Evolutionary conservation across 805 yeast species (phyloP).

Genomic region (Yarrowia osloensis): DNA sequence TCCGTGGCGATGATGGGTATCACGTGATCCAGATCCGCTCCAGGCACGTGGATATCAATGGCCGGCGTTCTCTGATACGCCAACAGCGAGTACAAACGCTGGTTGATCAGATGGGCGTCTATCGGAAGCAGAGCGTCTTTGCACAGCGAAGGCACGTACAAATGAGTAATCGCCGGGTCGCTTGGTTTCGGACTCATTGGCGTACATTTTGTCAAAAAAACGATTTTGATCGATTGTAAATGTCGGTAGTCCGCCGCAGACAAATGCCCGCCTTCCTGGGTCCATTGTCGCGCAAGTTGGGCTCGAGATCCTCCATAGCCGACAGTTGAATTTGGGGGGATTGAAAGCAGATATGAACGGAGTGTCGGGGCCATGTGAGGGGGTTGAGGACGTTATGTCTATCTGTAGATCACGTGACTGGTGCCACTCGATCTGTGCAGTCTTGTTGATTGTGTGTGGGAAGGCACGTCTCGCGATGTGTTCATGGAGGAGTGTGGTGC

Average conservation of each 20-base stretch:
- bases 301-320: conserved; percentile 1
- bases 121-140: background rate
- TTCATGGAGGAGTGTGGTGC: background rate
- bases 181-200: background rate
- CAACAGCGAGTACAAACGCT: background rate
- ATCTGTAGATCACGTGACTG: no score
- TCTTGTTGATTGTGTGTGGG: no score
- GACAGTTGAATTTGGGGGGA: background rate
- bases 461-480: no score
- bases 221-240: conserved; percentile 1
- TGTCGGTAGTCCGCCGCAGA: conserved; percentile 4
- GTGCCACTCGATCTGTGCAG: no score
- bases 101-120: conserved; percentile 15
- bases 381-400: no score
- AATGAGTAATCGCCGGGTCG: background rate
- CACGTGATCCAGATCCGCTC: background rate
- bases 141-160: conserved; percentile 7
- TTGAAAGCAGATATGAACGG: background rate
- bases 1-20: conserved; percentile 1
- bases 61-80: background rate
- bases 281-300: conserved; percentile 1
- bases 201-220: background rate
- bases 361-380: background rate
- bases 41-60: conserved; percentile 8
- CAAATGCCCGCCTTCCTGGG: background rate